Evolutionary conservation across 2,329 filamentous ascomycete species (phyloP), one percentile per base, ranked within the genome.

Genomic region (Mycosphaerella sp.): DNA sequence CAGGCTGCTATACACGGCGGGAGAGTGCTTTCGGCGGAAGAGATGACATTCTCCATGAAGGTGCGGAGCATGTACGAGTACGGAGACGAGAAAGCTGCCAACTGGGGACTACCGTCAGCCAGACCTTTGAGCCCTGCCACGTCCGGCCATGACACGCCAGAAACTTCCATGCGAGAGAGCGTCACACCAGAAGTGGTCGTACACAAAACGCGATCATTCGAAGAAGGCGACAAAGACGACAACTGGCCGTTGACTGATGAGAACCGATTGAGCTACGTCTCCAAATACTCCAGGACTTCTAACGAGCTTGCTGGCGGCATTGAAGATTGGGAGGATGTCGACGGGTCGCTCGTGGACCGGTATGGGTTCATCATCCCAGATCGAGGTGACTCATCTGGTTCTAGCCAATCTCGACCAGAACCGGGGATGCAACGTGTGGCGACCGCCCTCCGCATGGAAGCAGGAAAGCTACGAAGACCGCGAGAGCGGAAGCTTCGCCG

Each of bases 61-160:
- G 81, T 85, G 36, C 75, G 82, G 31, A 73, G 80, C 58, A 84
- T 84, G 80, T 85, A 84, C 64, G 78, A 80, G 58, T 76, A 78
- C 57, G 81, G 81, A 4, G 77, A 82, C 53, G 81, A 83, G 57
- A 75, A 74, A 32, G 77, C 78, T 11, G 73, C 69, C 6, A 70
- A 76, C 5, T 76, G 73, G 73, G 68, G 54, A 3, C 45, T 51
- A 9, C 54, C 51, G 36, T 17, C 45, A 32, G 48, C 48, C 44
- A 51, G 40, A 34, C 26, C 43, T 31, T 41, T 54, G 48, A 50
- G 53, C 29, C 46, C 41, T 6, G 14, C 53, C 1, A 40, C 53
- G 2, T 55, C 59, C 26, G 54, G 44, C 1, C 48, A 44, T 41
- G 45, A 42, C 6, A 58, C 56, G 11, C 56, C 56, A 29, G 59